Evolutionary conservation across 192 early-diverging fungal species (phyloP), one percentile per base, ranked within the genome.

Genomic region (Mortierella hygrophila): DNA sequence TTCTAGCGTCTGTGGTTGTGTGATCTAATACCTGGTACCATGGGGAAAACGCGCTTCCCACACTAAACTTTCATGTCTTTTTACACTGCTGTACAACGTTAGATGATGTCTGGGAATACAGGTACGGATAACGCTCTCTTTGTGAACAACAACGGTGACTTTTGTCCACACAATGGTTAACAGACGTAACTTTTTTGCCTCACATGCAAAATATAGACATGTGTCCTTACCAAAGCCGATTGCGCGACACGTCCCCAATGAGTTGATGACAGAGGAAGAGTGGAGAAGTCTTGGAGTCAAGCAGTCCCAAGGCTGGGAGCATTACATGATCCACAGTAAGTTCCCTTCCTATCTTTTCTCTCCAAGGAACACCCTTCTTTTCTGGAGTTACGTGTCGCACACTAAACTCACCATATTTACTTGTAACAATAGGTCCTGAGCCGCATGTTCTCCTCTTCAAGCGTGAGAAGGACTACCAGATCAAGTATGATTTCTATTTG

Each of bases 261-360:
- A 77, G 54, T 73, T 91, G 1, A 68, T 91, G 68, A 77, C 83
- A 8, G 91, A 91, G 63, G 86, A 79, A 37, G 89, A 90, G 83
- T 91, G 91, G 87, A 47, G 88, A 70, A 74, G 70, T 42, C 55
- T 89, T 29, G 91, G 91, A 3, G 73, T 91, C 40, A 88, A 85
- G 44, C 89, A 91, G 60, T 91, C 90, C 15, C 75, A 78, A 44
- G 90, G 91, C 16, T 92, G 91, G 90, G 88, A 84, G 29, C 90
- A 91, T 77, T 92, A 91, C 78, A 90, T 91, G 89, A 82, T 92
- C 32, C 90, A 91, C 26, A 78, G 89, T 90, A 81, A 75, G 75
- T 69, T 42, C 18, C n/a, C 3, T 55, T 2, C 23, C 21, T 65
- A 26, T 44, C 54, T 32, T 21, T 57, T 15, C 52, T 52, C n/a